Evolutionary conservation across 768 basidiomycete species (phyloP).

Genomic region (Xerocomellus amylosporus): DNA sequence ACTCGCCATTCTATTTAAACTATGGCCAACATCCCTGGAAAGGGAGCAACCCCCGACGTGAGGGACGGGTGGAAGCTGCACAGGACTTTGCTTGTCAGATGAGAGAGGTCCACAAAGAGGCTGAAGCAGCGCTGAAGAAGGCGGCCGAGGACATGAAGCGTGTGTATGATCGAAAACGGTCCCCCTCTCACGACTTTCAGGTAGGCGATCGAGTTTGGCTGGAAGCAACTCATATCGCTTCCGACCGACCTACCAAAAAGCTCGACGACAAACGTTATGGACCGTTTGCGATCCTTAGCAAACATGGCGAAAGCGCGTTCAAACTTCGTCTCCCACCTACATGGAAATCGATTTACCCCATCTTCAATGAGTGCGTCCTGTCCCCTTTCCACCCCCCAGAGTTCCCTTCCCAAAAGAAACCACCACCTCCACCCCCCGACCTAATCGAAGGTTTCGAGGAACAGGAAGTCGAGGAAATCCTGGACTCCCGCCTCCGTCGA

Average conservation of each 20-base stretch:
- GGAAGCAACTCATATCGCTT: constrained; percentile 24
- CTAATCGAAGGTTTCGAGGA: not conserved
- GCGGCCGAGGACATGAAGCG: constrained; percentile 29
- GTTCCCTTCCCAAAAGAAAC: not conserved
- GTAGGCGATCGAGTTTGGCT: constrained; percentile 27
- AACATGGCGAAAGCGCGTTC: constrained; percentile 21
- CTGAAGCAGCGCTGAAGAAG: constrained; percentile 3
- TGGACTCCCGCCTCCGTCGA: constrained; percentile 9
- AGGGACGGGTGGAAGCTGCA: constrained; percentile 8
- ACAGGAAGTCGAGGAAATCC: constrained; percentile 17
- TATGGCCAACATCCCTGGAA: constrained; percentile 20
- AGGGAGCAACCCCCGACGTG: not conserved
- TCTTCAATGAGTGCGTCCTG: not conserved
- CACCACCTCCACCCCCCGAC: not conserved
- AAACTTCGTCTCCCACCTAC: constrained; percentile 5
- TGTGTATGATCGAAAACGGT: constrained; percentile 10
- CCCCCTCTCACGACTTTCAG: constrained; percentile 2
- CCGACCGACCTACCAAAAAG: constrained; percentile 26
- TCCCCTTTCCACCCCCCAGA: not conserved
- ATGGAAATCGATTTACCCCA: constrained; percentile 25
- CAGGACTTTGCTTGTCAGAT: not conserved
- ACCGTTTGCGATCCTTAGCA: constrained; percentile 26
- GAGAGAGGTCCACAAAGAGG: not conserved
- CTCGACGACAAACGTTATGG: constrained; percentile 12
- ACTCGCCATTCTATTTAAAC: constrained; percentile 21